Evolutionary conservation across 371 early-diverging fungal species (phyloP), one percentile per base, ranked within the genome.

Genomic region (Actinomortierella wolfii): DNA sequence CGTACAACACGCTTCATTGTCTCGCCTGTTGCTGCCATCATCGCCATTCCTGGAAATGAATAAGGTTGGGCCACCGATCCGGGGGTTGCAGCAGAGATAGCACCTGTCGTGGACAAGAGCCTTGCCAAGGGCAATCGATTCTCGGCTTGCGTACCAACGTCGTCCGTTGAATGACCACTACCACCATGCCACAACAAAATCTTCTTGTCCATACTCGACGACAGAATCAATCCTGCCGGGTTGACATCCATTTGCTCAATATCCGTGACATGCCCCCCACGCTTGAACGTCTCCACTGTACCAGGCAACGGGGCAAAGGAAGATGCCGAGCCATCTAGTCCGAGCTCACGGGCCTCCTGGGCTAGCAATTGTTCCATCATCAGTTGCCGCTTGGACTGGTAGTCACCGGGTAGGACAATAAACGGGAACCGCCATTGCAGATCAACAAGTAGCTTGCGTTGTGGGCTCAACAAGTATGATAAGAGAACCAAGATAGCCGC

Each of bases 361-460:
- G 73, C 63, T 47, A 73, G 26, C 9, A 73, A 50, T 18, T 66
- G 67, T 13, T 73, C 67, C 73, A 66, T 66, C 73, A 73, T 73
- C 56, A 73, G 29, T 43, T 67, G 66, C 18, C 73, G 58, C 29
- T 73, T 73, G 46, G 73, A 73, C 48, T 66, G 73, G 18, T 73
- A 67, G 46, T 73, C 73, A 24, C 73, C 73, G 5, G 73, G 73
- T 2, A 73, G 48, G 5, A 73, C 73, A 52, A 73, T 73, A 43
- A 73, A 73, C 1, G 73, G 73, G 23, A 73, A 73, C 1, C 67
- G 54, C 73, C 73, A 73, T 21, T 73, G 73, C 50, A 73, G 49
- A 41, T 73, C 73, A 15, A 73, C 73, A 44, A 73, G 23, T 6
- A 73, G 40, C 34, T 73, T 73, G 18, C 73, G 73, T 26, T 73